Evolutionary conservation across 2,329 filamentous ascomycete genomes (phyloP).

Genomic region (Nannizzia gypsea): DNA sequence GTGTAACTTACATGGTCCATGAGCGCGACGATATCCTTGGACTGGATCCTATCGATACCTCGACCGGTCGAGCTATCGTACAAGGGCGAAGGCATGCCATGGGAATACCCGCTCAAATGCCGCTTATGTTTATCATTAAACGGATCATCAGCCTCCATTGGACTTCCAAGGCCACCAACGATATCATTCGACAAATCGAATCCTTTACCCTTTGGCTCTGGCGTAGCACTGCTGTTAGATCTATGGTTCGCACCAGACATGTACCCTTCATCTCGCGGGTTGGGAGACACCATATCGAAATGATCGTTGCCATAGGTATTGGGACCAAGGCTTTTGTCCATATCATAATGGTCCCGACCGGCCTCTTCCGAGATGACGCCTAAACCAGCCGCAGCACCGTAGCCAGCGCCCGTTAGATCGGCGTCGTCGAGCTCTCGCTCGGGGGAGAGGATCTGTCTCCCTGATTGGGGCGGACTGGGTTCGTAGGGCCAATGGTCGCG

Average conservation of each 20-base stretch:
- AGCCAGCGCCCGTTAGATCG: background rate
- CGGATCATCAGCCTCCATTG: constrained; percentile 45
- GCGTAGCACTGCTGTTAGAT: constrained; percentile 37
- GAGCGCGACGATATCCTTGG: constrained; percentile 87
- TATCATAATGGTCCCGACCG: constrained; percentile 32
- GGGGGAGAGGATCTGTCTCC: constrained; percentile 27
- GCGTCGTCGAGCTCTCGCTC: constrained; percentile 18
- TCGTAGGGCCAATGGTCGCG: constrained; percentile 46
- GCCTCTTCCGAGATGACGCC: constrained; percentile 37
- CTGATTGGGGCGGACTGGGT: constrained; percentile 38
- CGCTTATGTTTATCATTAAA: constrained; percentile 51
- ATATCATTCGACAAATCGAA: constrained; percentile 43
- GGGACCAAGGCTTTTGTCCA: constrained; percentile 15
- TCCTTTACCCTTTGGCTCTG: constrained; percentile 35
- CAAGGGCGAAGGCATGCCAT: constrained; percentile 77
- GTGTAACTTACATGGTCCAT: constrained; percentile 77
- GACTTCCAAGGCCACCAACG: constrained; percentile 25
- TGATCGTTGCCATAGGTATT: constrained; percentile 27
- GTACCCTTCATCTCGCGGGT: constrained; percentile 76
- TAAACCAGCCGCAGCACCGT: constrained; percentile 4
- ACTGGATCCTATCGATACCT: constrained; percentile 84
- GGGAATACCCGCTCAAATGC: constrained; percentile 77
- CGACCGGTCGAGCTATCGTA: constrained; percentile 82
- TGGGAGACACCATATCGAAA: constrained; percentile 43
- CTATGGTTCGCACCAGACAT: constrained; percentile 61